Base-by-base conservation (phyloP, 805 yeast species). In the Sugiyamaella valdiviana region DNA sequence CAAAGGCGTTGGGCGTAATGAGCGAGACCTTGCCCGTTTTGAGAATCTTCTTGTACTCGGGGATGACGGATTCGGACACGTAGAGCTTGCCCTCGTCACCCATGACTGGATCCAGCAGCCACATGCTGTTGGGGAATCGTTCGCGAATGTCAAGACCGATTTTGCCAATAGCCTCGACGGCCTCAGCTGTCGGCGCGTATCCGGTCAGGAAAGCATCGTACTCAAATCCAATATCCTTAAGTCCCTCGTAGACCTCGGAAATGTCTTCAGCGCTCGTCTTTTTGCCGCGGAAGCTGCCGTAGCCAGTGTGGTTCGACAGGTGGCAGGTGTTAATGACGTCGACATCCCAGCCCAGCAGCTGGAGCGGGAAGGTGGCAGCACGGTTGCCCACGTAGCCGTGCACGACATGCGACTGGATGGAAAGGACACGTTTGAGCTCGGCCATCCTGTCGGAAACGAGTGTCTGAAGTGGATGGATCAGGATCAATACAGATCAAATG, bases 331-430 rank as follows among this genome's bases (percentile, higher is more conserved):
- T 87, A 47, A 93, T 72, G 19, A 80, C 80, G 63, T 91, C 96
- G 7, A 90, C 95, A 62, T 93, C 91, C 96, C 97, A 91, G 0
- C 93, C 95, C 40, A 78, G 72, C 38, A 80, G 70, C 61, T 91
- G 97, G 19, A 91, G 68, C 0, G 98, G 96, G 62, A 93, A 85
- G 2, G 91, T 85, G 0, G 93, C 86, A 0, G 96, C 95, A 49
- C 82, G 77, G 63, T 89, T 89, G 1, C 99, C 99, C 1, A 93
- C 99, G 59, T 87, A 84, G 2, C 99, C 99, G 63, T 91, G 98
- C 2, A 80, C 89, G 1, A 93, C 98, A 64, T 93, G 97, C 2
- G 96, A 87, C 57, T 87, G 91, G 7, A 89, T 72, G 2, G 85
- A 75, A 1, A 84, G 71, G 4, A 74, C 62, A 17, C 50, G 45